Evolutionary conservation across 805 yeast genomes (phyloP), one percentile per base, ranked within the genome.

Genomic region (Cyberlindnera japonica): DNA sequence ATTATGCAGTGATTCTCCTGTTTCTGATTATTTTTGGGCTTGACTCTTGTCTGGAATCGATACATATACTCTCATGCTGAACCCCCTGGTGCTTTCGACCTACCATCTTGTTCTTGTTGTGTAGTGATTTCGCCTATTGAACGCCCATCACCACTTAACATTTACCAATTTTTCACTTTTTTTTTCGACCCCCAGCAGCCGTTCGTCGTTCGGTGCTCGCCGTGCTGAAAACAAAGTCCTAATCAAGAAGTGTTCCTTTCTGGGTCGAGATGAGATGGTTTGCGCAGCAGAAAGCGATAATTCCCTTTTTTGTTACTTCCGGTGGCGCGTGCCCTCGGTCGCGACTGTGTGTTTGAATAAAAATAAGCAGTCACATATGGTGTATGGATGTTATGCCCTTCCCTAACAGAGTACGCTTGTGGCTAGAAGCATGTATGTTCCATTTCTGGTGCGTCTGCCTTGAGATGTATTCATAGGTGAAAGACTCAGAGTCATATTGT

Each of bases 331-430:
- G 14, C 28, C 35, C 35, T 22, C 35, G 35, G 35, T 10, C 11
- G 6, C n/a, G 15, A 6, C 14, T n/a, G n/a, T n/a, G 23, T 30
- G 10, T 23, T 29, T 9, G 5, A 5, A 8, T 17, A 22, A 17
- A 25, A 24, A 23, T 20, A 35, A 40, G 44, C 44, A 40, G 44
- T 40, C 44, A 40, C 44, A 40, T 21, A 25, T 35, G 44, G 40
- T 40, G 44, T 40, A 9, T n/a, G 40, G 44, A 37, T 40, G 23
- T 34, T 6, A 3, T 17, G 17, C n/a, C n/a, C n/a, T n/a, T n/a
- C n/a, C n/a, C n/a, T n/a, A n/a, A n/a, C n/a, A n/a, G n/a, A n/a
- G n/a, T n/a, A n/a, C n/a, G n/a, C n/a, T 11, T 12, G 29, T 11
- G 12, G n/a, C 7, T 7, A n/a, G 29, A 12, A 7, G 14, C 20